These are phyloP conservation scores for Avena atlantica DNA, from an alignment of 176 grass and related monocot species.

Conservation along the genomic window DNA sequence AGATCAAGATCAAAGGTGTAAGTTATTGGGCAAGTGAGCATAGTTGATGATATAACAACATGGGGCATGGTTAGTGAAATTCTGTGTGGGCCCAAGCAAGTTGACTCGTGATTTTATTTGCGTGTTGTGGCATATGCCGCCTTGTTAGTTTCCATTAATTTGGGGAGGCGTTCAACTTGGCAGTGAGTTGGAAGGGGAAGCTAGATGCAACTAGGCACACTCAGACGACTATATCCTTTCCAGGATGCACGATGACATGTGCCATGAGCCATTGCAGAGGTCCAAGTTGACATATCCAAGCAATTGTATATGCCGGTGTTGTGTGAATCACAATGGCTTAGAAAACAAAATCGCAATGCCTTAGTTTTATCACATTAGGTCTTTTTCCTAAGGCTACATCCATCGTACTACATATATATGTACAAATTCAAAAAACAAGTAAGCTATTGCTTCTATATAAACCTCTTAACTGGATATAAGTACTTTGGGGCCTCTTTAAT, in stretches of 20 bases:
- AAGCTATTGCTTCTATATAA: background rate
- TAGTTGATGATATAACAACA: slow-evolving; percentile 38
- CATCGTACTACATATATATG: background rate
- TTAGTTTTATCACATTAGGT: slow-evolving; percentile 23
- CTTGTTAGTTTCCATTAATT: background rate
- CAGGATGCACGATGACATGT: slow-evolving; percentile 35
- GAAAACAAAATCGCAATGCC: background rate
- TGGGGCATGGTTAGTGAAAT: slow-evolving; percentile 38
- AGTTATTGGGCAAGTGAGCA: slow-evolving; percentile 17
- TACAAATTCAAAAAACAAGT: background rate
- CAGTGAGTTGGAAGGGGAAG: background rate
- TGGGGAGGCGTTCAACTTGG: background rate
- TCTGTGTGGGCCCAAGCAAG: slow-evolving; percentile 54
- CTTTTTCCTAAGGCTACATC: slow-evolving; percentile 38
- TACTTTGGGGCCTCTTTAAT: background rate
- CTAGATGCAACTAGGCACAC: background rate
- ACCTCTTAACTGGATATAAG: background rate
- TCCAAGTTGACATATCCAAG: slow-evolving; percentile 38
- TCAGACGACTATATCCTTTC: slow-evolving; percentile 12
- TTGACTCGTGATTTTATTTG: slow-evolving; percentile 53
- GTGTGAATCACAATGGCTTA: slow-evolving; percentile 29
- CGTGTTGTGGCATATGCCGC: background rate
- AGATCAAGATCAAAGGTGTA: slow-evolving; percentile 45
- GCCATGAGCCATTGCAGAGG: slow-evolving; percentile 48
- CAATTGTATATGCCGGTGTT: slow-evolving; percentile 9